Evolutionary conservation across 179 eudicot genomes (phyloP), one percentile per base, ranked within the genome.

Genomic region (Heliamphora pulchella): DNA sequence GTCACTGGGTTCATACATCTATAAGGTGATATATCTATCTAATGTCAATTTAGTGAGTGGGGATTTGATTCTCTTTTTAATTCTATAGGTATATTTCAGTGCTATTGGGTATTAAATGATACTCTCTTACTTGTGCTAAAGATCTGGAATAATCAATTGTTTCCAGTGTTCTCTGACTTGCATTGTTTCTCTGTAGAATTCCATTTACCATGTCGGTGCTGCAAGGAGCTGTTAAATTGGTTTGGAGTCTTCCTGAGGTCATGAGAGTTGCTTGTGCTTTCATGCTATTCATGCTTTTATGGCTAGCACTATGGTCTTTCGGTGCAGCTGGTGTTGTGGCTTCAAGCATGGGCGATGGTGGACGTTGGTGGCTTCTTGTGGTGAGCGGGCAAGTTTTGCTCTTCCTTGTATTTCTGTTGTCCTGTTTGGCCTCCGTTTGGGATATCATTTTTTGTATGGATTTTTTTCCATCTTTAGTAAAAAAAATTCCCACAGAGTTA

Each of bases 341-440:
- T 81, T 91, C 91, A 83, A 89, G 94, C 83, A 78, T 94, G 75
- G 92, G 94, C 61, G 99, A 92, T 74, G 77, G 92, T 79, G 96
- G 98, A 80, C 90, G 93, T 80, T 96, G 99, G 99, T 94, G 95
- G 97, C 93, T 96, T 85, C 99, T 96, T 90, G 87, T 88, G 99
- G 99, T 96, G 96, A 96, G 99, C 90, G 82, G 98, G 94, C 94
- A 90, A 91, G 95, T 95, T 88, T 89, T 88, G 88, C 85, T 84
- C 72, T 84, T 87, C 81, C 74, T 80, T 75, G 53, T 63, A 57
- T 82, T 43, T 66, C 75, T 22, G 3, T 61, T 68, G n/a, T 71
- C 50, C 39, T 66, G 44, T 1, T 76, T 62, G 3, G 31, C 31
- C 31, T 31, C 31, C 31, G 31, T 31, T 31, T 31, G 31, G 31